Evolutionary conservation across 2,329 filamentous ascomycete genomes (phyloP).

Genomic region (Byssoonygena ceratinophila): DNA sequence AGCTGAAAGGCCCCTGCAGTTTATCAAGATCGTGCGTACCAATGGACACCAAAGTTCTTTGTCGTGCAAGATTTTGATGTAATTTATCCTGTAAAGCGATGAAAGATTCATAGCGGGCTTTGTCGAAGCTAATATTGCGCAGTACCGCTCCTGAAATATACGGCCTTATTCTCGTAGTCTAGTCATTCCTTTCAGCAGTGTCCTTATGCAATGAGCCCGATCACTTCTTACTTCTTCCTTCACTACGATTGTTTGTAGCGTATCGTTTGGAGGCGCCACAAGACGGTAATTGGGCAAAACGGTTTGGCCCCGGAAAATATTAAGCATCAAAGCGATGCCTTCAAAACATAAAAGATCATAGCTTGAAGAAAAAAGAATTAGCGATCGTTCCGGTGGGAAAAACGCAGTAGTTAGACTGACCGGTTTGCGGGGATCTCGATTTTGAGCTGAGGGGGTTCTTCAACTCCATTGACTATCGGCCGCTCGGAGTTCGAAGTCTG

Average conservation of each 20-base stretch:
- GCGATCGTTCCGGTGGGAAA: too few relatives aligned
- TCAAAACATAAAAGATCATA: constrained; percentile 95
- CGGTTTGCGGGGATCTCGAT: constrained; percentile 96
- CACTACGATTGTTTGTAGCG: constrained; percentile 72
- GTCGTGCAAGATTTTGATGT: constrained; percentile 86
- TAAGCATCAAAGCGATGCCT: constrained; percentile 88
- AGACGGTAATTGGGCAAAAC: constrained; percentile 70
- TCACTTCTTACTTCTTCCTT: constrained; percentile 45
- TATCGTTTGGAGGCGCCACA: constrained; percentile 58
- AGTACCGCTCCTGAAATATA: constrained; percentile 84
- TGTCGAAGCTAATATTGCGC: constrained; percentile 80
- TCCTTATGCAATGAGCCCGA: not conserved
- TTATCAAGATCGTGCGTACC: constrained; percentile 95
- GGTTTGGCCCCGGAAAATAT: constrained; percentile 75
- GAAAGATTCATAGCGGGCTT: constrained; percentile 91
- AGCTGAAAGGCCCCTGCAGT: constrained; percentile 87
- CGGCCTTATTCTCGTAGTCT: constrained; percentile 69
- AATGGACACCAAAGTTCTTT: constrained; percentile 89
- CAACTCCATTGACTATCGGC: constrained; percentile 62
- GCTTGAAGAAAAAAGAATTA: too few relatives aligned
- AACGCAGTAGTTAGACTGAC: constrained; percentile 40
- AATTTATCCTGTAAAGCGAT: constrained; percentile 96
- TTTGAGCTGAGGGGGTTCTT: constrained; percentile 86
- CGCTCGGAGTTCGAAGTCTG: constrained; percentile 62
- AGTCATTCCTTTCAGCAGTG: constrained; percentile 16